phyloP scores from a whole-genome alignment of 1,284 basidiomycete species.

The Fomitopsis betulina region DNA sequence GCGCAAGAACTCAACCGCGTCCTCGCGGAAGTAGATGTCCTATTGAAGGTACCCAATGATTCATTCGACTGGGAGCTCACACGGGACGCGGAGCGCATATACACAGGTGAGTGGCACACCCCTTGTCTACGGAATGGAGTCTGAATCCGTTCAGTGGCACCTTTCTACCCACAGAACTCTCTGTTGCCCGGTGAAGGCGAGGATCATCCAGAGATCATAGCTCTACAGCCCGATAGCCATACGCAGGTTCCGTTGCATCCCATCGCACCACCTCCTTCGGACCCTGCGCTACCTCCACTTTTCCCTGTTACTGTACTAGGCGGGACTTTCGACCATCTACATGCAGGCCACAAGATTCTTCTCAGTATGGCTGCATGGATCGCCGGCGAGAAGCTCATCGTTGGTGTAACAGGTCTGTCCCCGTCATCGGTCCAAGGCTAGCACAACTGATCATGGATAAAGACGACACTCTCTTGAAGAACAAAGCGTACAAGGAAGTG shows the following conservation, averaged over 20 bases:
- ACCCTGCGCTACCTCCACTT: constrained; percentile 16
- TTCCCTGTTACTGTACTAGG: constrained; percentile 57
- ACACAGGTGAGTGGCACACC: constrained; percentile 18
- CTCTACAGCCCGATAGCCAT: constrained; percentile 15
- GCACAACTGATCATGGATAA: constrained; percentile 3
- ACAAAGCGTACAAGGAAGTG: constrained; percentile 69
- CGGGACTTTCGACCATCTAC: constrained; percentile 95
- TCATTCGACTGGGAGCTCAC: constrained; percentile 34
- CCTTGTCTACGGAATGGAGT: neutral
- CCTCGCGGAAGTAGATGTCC: constrained; percentile 65
- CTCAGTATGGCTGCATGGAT: constrained; percentile 90
- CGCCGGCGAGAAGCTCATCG: constrained; percentile 74
- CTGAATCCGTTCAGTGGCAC: neutral
- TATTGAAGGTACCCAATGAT: constrained; percentile 48
- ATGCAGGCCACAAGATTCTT: constrained; percentile 96
- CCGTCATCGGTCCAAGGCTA: constrained; percentile 1
- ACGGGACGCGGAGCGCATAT: constrained; percentile 20
- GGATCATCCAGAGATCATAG: constrained; percentile 11
- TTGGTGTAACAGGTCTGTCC: constrained; percentile 78
- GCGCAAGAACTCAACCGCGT: constrained; percentile 63
- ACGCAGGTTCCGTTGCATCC: constrained; percentile 4
- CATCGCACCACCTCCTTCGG: constrained; percentile 3
- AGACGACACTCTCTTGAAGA: constrained; percentile 73
- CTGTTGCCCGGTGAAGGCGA: constrained; percentile 7
- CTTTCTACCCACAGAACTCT: constrained; percentile 1